Base-by-base conservation (phyloP, 2,329 filamentous ascomycete species). In the Beauveria varroae region DNA sequence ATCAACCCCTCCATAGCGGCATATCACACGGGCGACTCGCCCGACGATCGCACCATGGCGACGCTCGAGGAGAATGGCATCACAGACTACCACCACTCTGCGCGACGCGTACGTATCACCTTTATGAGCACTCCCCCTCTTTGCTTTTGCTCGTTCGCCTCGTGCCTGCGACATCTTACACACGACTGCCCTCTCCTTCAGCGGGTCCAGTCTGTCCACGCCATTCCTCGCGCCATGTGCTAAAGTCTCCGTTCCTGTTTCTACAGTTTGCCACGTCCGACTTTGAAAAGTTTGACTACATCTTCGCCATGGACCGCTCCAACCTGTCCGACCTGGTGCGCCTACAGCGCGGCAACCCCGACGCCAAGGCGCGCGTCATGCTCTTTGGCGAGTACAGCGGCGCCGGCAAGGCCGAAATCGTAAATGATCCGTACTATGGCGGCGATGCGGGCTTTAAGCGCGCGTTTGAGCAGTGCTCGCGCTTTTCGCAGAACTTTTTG, bases 361-460 rank as follows among this genome's bases (percentile, higher is more conserved):
- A 82, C 40, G 73, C 79, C 37, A 84, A 83, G 71, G 86, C 85
- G 4, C 81, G 84, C 70, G 84, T 96, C 58, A 87, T 90, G 80
- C 76, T 98, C 54, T 98, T 95, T 77, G 95, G 95, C 37, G 89
- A 93, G 69, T 86, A 80, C 68, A 92, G 90, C 69, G 89, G 89
- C 70, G 83, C 75, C 67, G 83, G 71, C 70, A 83, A 75, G 67
- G 80, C 82, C 22, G 90, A 96, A 76, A 82, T 90, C 53, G 86
- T 97, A 9, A 79, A 84, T 62, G 95, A 98, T 73, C 95, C 95
- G 16, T 99, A 98, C 76, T 98, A 98, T 73, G 92, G 91, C n/a
- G 91, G 85, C 14, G 76, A 79, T 4, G 83, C 90, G 67, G 92
- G 91, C 2, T 98, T 98, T 71, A 85, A 89, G 68, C 84, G 82